These are phyloP conservation scores for Pythium dissotocum DNA, from an alignment of 352 stramenopile species.

Conservation along the genomic window DNA sequence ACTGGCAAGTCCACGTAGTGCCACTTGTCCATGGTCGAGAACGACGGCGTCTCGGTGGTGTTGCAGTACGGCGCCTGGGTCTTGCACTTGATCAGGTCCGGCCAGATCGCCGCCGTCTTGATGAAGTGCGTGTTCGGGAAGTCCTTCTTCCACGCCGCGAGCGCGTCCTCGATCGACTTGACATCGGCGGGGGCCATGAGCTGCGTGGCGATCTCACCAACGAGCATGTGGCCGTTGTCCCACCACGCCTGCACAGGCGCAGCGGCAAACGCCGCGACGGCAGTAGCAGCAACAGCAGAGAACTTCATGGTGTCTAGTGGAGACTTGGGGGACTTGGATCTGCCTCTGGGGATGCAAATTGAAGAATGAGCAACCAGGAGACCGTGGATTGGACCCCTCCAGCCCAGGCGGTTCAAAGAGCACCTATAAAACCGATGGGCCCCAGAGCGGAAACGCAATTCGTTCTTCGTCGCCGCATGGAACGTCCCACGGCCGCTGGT, in stretches of 20 bases:
- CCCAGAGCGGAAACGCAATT: no score
- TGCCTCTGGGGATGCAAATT: not conserved
- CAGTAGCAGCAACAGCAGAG: conserved; percentile 2
- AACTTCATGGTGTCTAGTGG: conserved; percentile 1
- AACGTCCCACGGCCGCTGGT: not conserved
- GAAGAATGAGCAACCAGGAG: not conserved
- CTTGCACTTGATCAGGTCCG: conserved; percentile 38
- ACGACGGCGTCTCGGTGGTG: conserved; percentile 35
- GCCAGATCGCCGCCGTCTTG: conserved; percentile 37
- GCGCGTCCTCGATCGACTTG: conserved; percentile 25
- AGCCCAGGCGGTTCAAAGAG: no score
- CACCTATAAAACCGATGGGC: not conserved
- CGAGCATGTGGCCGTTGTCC: conserved; percentile 40
- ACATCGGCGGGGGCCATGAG: conserved; percentile 29
- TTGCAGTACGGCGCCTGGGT: conserved; percentile 15
- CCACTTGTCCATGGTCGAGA: conserved; percentile 58
- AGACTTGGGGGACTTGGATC: not conserved
- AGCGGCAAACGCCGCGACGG: conserved; percentile 8
- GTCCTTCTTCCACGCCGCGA: conserved; percentile 26
- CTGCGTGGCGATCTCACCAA: conserved; percentile 33
- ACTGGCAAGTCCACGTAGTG: conserved; percentile 71
- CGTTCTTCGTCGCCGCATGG: not conserved
- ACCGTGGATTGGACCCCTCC: no score
- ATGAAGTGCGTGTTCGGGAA: conserved; percentile 38
- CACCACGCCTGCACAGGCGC: conserved; percentile 30